Evolutionary conservation across 1,284 basidiomycete species (phyloP).

Genomic region (Rhodotorula sp.): DNA sequence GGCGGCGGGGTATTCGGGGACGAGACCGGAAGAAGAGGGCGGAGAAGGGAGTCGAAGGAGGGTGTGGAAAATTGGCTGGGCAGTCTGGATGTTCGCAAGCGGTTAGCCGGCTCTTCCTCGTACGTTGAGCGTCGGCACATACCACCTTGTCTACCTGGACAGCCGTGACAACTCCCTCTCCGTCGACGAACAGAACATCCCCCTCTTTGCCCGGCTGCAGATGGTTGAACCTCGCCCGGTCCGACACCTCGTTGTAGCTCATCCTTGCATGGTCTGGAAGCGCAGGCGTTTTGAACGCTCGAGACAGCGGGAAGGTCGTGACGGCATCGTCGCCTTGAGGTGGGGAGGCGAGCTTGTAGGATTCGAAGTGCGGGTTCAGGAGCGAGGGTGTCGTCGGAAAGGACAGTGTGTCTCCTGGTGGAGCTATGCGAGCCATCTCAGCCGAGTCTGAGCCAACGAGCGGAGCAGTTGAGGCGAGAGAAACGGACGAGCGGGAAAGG

Average conservation of each 20-base stretch:
- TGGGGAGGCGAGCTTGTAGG: constrained; percentile 62
- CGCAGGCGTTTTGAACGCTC: constrained; percentile 11
- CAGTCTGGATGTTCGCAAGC: constrained; percentile 53
- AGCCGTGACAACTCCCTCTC: constrained; percentile 49
- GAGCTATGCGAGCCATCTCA: background rate
- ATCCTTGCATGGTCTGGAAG: constrained; percentile 48
- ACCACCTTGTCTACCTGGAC: constrained; percentile 5
- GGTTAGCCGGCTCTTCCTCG: constrained; percentile 55
- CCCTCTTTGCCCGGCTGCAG: constrained; percentile 58
- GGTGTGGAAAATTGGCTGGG: constrained; percentile 59
- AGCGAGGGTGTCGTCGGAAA: constrained; percentile 52
- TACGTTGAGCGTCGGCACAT: constrained; percentile 56
- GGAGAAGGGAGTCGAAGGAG: constrained; percentile 61
- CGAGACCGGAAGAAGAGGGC: constrained; percentile 46
- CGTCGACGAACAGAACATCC: constrained; percentile 66
- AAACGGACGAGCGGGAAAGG: too few species aligned
- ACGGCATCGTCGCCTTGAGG: constrained; percentile 4
- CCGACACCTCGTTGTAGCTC: constrained; percentile 76
- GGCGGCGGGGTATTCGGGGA: constrained; percentile 72
- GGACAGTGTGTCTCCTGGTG: constrained; percentile 12
- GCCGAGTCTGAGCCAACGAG: too few species aligned
- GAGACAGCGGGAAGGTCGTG: constrained; percentile 17
- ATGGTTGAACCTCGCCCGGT: constrained; percentile 81
- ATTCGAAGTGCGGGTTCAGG: constrained; percentile 78
- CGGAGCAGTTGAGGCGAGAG: too few species aligned